Base-by-base conservation (phyloP, 306 rosid genomes). In the Cyclanthera cordifolia region DNA sequence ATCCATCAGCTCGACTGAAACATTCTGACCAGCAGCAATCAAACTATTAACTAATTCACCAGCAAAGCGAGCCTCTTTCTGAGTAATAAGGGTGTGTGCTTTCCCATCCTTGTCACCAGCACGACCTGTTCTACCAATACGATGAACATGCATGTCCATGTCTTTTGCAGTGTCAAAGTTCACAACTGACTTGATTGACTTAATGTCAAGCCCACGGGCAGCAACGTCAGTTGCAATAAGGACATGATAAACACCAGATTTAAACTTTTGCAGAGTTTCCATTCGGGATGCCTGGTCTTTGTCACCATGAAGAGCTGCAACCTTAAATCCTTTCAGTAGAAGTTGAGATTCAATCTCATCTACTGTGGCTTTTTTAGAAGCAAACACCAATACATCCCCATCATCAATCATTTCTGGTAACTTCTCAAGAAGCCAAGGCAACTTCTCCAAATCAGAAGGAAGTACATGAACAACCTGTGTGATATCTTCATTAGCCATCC, bases 111-210 rank as follows among this genome's bases (percentile, higher is more conserved):
- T 93, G 83, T 93, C 98, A 77, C 98, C 98, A 51, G 98, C 98
- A 76, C 98, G 96, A 21, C 98, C 98, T 49, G 98, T 93, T 79
- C 98, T 84, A 76, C 98, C 98, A 79, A 93, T 89, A 53, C 98
- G 96, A 86, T 93, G 98, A 32, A 93, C 96, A 75, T 93, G 98
- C 98, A 93, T 89, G 84, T 93, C 98, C 98, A 93, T 89, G 77
- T 93, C 99, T 77, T 83, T 93, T 46, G 99, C 99, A 80, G 86
- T 87, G 78, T 93, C 99, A 73, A 93, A 87, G 85, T 93, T 93
- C 34, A 93, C 96, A 55, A 93, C 99, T 20, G 96, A 90, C 82
- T 93, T 93, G 25, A 93, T 90, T 51, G 99, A 93, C 79, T 93
- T 93, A 72, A 93, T 93, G 70, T 93, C 95, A 72, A 93, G 99